These are phyloP conservation scores for Cinnamomum micranthum DNA, from an alignment of 164 flowering plant genomes.

Conservation along the genomic window DNA sequence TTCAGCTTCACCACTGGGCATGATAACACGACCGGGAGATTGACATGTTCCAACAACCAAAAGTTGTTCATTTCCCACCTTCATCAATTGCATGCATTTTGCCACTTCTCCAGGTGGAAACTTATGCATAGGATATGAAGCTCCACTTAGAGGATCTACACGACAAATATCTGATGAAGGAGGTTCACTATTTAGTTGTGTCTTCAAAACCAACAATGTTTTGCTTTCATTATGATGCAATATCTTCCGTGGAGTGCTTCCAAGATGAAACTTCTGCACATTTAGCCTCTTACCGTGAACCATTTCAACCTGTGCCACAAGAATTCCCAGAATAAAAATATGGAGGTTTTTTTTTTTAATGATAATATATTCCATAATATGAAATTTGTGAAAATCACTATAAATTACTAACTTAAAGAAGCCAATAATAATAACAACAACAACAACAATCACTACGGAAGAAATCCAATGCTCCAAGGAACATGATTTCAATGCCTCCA, in stretches of 20 bases:
- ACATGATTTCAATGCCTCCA: too few species aligned
- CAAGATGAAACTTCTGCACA: conserved; percentile 89
- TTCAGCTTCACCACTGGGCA: conserved; percentile 99
- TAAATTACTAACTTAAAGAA: too few species aligned
- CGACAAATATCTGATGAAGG: conserved; percentile 84
- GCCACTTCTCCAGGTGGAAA: conserved; percentile 82
- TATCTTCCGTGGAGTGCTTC: conserved; percentile 90
- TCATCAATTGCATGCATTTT: conserved; percentile 86
- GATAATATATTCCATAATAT: too few species aligned
- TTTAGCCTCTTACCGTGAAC: conserved; percentile 83
- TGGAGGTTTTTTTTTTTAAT: too few species aligned
- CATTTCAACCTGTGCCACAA: conserved; percentile 79
- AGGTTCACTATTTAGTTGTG: conserved; percentile 46
- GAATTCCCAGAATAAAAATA: background rate
- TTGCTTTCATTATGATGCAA: conserved; percentile 81
- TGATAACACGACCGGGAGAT: conserved; percentile 82
- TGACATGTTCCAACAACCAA: conserved; percentile 85
- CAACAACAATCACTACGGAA: too few species aligned
- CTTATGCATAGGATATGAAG: conserved; percentile 54
- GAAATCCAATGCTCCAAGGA: too few species aligned
- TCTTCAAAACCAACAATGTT: conserved; percentile 85
- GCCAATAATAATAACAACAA: too few species aligned
- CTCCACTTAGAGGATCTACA: conserved; percentile 86
- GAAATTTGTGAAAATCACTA: too few species aligned
- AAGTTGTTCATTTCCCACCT: conserved; percentile 69